Percentiles rank a stretch among this genome's conserved stretches.
Conservation (phyloP, 1,284 basidiomycete genomes). For the Apiotrichum laibachii region DNA sequence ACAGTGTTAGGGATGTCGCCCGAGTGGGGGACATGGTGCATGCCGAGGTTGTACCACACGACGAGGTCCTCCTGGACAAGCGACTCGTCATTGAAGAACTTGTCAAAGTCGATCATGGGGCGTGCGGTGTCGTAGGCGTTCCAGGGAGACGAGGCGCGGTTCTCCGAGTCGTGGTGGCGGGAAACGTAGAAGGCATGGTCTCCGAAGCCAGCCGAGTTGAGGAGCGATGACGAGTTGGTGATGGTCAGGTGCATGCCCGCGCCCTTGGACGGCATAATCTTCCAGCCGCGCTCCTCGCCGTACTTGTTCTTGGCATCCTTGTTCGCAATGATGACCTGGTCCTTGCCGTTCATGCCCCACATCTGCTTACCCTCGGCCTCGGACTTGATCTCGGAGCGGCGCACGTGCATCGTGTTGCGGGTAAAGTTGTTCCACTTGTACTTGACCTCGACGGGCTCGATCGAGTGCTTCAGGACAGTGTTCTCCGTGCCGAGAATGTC, state of each 20-base stretch:
- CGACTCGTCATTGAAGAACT: slow-evolving; percentile 44
- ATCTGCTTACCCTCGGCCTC: slow-evolving; percentile 56
- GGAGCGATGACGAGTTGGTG: slow-evolving; percentile 39
- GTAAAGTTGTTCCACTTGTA: slow-evolving; percentile 39
- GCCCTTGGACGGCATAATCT: slow-evolving; percentile 30
- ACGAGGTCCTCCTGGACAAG: slow-evolving; percentile 47
- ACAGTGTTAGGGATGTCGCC: slow-evolving; percentile 35
- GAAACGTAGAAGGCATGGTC: slow-evolving; percentile 18
- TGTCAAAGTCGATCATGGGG: slow-evolving; percentile 30
- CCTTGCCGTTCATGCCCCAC: slow-evolving; percentile 50
- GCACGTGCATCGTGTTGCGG: slow-evolving; percentile 15
- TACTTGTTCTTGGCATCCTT: slow-evolving; percentile 55
- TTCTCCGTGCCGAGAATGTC: slow-evolving; percentile 41
- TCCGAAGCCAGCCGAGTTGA: slow-evolving; percentile 33
- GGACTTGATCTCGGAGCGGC: slow-evolving; percentile 28
- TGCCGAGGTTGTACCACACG: slow-evolving; percentile 27
- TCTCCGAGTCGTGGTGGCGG: slow-evolving; percentile 16
- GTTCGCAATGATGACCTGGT: slow-evolving; percentile 60
- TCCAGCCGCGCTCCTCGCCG: slow-evolving; percentile 45
- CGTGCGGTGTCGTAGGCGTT: slow-evolving; percentile 25
- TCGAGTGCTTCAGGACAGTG: slow-evolving; percentile 36
- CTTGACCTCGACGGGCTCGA: slow-evolving; percentile 28
- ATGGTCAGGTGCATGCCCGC: slow-evolving; percentile 34
- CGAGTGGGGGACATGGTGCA: slow-evolving; percentile 26
- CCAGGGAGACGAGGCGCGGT: slow-evolving; percentile 16